A percentile compares a stretch with the other conserved stretches of the same genome.
phyloP scores from a whole-genome alignment of 345 rosid genomes.

The Salix udensis region DNA sequence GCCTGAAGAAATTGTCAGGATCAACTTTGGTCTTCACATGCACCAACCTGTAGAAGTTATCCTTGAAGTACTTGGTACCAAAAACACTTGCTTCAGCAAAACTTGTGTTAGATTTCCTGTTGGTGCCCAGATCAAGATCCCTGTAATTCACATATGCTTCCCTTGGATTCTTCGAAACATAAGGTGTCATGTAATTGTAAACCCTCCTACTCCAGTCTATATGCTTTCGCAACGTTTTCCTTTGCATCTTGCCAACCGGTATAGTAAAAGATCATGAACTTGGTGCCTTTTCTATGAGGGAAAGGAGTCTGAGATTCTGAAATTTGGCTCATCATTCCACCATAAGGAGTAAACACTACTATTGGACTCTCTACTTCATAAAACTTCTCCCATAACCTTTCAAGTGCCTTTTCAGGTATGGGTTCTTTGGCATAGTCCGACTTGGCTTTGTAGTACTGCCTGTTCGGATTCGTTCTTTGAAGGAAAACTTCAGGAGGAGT shows the following conservation, averaged over 20 bases:
- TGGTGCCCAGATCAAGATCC: constrained; percentile 9
- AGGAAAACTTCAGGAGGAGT: constrained; percentile 23
- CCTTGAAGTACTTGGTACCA: no score
- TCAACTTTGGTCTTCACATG: background rate
- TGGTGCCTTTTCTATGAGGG: constrained; percentile 24
- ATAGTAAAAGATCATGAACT: constrained; percentile 15
- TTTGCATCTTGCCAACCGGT: no score
- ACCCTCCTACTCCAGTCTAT: no score
- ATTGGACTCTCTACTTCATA: constrained; percentile 39
- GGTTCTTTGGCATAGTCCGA: constrained; percentile 30
- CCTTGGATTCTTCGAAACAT: constrained; percentile 13
- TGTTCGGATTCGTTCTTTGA: constrained; percentile 8
- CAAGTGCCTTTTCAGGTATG: constrained; percentile 19
- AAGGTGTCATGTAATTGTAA: no score
- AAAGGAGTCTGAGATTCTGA: constrained; percentile 27
- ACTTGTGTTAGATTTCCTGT: constrained; percentile 6
- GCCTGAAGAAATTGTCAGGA: background rate
- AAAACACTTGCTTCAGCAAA: no score
- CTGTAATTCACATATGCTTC: constrained; percentile 26
- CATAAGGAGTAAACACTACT: constrained; percentile 39
- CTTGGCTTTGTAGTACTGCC: constrained; percentile 28
- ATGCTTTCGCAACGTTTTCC: no score
- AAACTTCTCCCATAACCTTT: constrained; percentile 32
- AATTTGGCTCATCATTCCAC: constrained; percentile 32
- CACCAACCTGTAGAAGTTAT: no score